Evolutionary conservation across 208 protist genomes (phyloP).

Genomic region (Trypanosoma avium): DNA sequence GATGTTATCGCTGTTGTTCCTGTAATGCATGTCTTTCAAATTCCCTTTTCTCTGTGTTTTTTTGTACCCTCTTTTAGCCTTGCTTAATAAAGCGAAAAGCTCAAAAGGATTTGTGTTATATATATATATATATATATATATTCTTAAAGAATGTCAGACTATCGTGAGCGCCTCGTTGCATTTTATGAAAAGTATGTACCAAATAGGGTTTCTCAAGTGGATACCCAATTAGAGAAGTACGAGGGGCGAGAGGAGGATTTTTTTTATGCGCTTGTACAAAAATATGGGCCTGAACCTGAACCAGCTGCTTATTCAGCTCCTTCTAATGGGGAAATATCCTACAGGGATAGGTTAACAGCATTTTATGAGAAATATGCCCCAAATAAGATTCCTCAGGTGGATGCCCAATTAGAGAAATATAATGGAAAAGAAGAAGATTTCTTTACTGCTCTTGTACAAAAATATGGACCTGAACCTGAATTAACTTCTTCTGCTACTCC

Average conservation of each 20-base stretch:
- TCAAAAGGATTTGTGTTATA: no score
- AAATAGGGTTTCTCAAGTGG: slow-evolving; percentile 46
- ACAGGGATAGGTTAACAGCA: slow-evolving; percentile 36
- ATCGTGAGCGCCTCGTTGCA: slow-evolving; percentile 33
- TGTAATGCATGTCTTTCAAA: no score
- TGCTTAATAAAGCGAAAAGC: no score
- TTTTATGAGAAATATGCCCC: slow-evolving; percentile 61
- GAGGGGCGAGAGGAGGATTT: slow-evolving; percentile 53
- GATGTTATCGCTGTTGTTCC: no score
- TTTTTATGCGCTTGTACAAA: slow-evolving; percentile 48
- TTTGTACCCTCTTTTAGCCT: no score
- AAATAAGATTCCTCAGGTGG: slow-evolving; percentile 46
- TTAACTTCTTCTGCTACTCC: background rate
- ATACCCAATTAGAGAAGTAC: slow-evolving; percentile 52
- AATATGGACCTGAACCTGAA: slow-evolving; percentile 62
- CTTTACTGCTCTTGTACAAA: slow-evolving; percentile 50
- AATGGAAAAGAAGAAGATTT: slow-evolving; percentile 53
- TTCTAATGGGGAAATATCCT: slow-evolving; percentile 18
- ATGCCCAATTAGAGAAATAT: slow-evolving; percentile 52
- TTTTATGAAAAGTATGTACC: slow-evolving; percentile 61
- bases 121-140: background rate
- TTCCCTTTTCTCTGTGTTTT: no score
- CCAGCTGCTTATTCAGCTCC: slow-evolving; percentile 15
- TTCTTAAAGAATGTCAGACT: slow-evolving; percentile 6
- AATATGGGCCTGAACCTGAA: slow-evolving; percentile 67